Base-by-base conservation (phyloP, 2,329 filamentous ascomycete genomes). In the Stagonosporopsis rhizophila region DNA sequence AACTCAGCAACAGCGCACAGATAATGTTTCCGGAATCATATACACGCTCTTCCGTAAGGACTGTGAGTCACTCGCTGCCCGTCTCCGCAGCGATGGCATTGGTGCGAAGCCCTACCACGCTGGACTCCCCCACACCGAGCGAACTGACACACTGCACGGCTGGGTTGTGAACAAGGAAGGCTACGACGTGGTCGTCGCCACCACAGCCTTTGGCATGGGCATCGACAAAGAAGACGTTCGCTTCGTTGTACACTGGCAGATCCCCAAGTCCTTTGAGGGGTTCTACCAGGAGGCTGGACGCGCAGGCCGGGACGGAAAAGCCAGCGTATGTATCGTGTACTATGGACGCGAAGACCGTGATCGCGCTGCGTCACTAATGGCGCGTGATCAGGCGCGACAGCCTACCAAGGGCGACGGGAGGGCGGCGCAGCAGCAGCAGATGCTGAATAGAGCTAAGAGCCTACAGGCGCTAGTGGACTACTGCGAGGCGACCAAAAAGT, bases 201-300 rank as follows among this genome's bases (percentile, higher is more conserved):
- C 94, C 0, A 98, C 92, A 1, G 94, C 94, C 0, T 98, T 98
- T 69, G 94, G 94, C 2, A 98, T 98, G 94, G 94, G 94, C 23
- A 97, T 98, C 62, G 93, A 98, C 76, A 97, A 97, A 75, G 87
- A 95, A 48, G 89, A 96, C 66, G 94, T 98, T 11, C 89, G 94
- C 2, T 97, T 97, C 68, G 93, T 98, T 1, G 87, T 95, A 1
- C 94, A 98, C 76, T 98, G 94, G 92, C 90, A 92, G 56, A 83
- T 96, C 9, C 91, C 94, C 9, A 96, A 96, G 71, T 95, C 90
- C 3, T 96, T 98, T 72, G 94, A 98, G 74, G 92, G 93, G 1
- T 97, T 95, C 72, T 96, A 97, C 69, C 94, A 98, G 77, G 94
- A 98, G 81, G 93, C 92, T 2, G 94, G 94, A 0, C 89, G 94